Evolutionary conservation across 78 protist genomes (phyloP), one percentile per base, ranked within the genome.

Genomic region (Bodo saltans): DNA sequence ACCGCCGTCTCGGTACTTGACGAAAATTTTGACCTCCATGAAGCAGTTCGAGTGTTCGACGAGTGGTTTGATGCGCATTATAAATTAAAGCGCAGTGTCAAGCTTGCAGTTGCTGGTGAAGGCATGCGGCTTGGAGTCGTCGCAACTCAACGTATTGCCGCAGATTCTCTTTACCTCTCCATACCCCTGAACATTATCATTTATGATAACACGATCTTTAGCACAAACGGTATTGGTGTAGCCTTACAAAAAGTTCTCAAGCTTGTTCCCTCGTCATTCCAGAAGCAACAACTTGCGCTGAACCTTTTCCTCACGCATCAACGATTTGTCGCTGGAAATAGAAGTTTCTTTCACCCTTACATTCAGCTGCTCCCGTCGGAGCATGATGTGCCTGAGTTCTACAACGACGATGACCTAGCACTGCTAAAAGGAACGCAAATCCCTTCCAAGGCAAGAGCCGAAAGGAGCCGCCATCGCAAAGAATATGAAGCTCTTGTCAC

Each of bases 301-400:
- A 23, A 1, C 25, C 12, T 76, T 1, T 40, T 76, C 37, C 69
- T 76, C 32, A 32, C 11, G 68, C 12, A 39, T 25, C 42, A 76
- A 12, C 35, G 41, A 38, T 76, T 76, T 23, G 81, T 76, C 27
- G 34, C 11, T 25, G 69, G 69, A 12, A 4, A 23, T 25, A 3
- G 33, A 23, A 30, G 42, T 26, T 76, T 39, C 35, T 76, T 1
- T 27, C 34, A 4, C 69, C 67, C 52, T 23, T 76, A 76, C 35
- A 76, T 76, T 29, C 3, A 8, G 34, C 12, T 38, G 29, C 11
- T 76, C 12, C 81, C 81, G 8, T 2, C 52, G 32, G 35, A 1
- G 33, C 17, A 42, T 47, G 81, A 76, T 67, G 34, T 67, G 26
- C 81, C 81, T 12, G n/a, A n/a, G 21, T 76, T 32, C 81, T 76